phyloP scores from a whole-genome alignment of 371 early-diverging fungal genomes.

The Cokeromyces recurvatus region DNA sequence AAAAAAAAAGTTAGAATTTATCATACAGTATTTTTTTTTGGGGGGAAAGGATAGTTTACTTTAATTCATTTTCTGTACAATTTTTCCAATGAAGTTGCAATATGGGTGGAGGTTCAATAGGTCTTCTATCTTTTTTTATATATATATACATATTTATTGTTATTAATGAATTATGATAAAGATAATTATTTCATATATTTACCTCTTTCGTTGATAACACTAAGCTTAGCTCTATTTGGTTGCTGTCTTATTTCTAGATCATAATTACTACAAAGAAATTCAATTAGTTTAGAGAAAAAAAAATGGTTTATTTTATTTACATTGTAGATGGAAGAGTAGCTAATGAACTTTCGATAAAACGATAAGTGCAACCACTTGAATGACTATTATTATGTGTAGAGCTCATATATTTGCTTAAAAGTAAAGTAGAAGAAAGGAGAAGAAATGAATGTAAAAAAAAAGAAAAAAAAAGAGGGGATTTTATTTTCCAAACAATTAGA shows the following conservation, averaged over 20 bases:
- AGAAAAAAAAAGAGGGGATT: conserved; percentile 7
- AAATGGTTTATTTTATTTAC: conserved; percentile 10
- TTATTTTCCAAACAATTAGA: background rate
- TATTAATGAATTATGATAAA: too few relatives aligned
- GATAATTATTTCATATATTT: too few relatives aligned
- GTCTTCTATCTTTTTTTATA: conserved; percentile 27
- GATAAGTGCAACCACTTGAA: conserved; percentile 33
- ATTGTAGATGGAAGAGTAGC: conserved; percentile 26
- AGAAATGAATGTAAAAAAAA: conserved; percentile 9
- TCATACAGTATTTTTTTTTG: too few relatives aligned
- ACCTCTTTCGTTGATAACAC: conserved; percentile 33
- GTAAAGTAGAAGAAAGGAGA: background rate
- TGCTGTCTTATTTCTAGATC: conserved; percentile 21
- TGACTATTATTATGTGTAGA: conserved; percentile 1
- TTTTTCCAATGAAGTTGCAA: conserved; percentile 36
- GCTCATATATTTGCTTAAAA: background rate
- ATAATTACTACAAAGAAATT: background rate
- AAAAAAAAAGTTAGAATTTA: too few relatives aligned
- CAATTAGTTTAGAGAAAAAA: background rate
- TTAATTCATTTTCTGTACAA: conserved; percentile 32
- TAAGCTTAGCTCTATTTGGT: conserved; percentile 21
- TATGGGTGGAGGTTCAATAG: conserved; percentile 49
- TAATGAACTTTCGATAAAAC: conserved; percentile 38
- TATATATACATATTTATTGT: too few relatives aligned
- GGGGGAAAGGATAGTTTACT: conserved; percentile 18